Conservation (phyloP, 768 basidiomycete species). For the Lyophyllum semitale region DNA sequence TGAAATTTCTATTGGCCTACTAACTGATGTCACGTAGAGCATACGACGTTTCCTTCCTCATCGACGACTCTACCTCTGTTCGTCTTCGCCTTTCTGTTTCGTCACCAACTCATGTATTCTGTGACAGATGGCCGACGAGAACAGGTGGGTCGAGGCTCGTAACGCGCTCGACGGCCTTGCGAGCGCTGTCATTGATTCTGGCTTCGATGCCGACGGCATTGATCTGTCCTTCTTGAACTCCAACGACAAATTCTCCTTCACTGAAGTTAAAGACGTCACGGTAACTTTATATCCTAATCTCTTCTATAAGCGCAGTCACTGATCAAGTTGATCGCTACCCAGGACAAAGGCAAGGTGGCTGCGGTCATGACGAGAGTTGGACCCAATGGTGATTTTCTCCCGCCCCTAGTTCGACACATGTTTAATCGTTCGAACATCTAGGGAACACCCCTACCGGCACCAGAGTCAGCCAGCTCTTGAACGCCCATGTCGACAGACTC, state of each 20-base stretch:
- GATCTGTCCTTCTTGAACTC: slow-evolving; percentile 9
- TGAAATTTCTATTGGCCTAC: not conserved
- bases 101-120: not conserved
- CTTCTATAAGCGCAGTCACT: not conserved
- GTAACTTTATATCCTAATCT: not conserved
- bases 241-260: not conserved
- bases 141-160: slow-evolving; percentile 8
- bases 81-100: not conserved
- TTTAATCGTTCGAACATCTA: not conserved
- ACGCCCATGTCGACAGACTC: slow-evolving; percentile 1
- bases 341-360: slow-evolving; percentile 6
- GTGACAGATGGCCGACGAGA: slow-evolving; percentile 3
- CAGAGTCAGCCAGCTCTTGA: not conserved
- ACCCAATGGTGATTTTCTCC: not conserved
- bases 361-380: not conserved
- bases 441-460: slow-evolving; percentile 4
- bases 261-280: not conserved
- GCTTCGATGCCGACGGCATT: slow-evolving; percentile 7
- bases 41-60: slow-evolving; percentile 9
- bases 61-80: slow-evolving; percentile 10
- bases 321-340: not conserved
- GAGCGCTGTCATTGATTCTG: slow-evolving; percentile 1
- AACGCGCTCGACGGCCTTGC: slow-evolving; percentile 8
- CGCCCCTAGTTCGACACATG: not conserved
- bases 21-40: not conserved